Base-by-base conservation (phyloP, 495 filamentous ascomycete species). In the Xylaria bambusicola region DNA sequence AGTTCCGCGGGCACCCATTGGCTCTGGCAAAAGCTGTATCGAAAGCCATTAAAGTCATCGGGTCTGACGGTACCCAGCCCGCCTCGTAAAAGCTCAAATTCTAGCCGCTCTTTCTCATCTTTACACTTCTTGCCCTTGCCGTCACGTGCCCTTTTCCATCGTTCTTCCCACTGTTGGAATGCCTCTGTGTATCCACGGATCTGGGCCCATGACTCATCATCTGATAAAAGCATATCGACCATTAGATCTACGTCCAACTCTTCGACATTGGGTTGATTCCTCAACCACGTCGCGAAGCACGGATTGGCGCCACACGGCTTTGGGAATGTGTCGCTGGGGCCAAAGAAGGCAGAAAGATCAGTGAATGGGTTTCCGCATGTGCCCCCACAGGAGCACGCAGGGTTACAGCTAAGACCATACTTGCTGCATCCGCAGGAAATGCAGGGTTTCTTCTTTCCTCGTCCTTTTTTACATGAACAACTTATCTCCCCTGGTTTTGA, bases 201-300 rank as follows among this genome's bases (percentile, higher is more conserved):
- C 21, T 40, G 54, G 8, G 61, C 60, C 66, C 66, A 71, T 45
- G 68, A 68, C 10, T 62, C 62, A 20, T 71, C 68, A 45, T 71
- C 68, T 21, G 65, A 65, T 3, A 71, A 52, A 10, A 71, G 38
- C 50, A 71, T 71, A 29, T 71, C 68, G 58, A 71, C 63, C 65
- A 71, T 68, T 4, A 71, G 41, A 5, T 71, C 68, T 12, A 58
- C 54, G n/a, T 71, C 68, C 9, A 71, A 41, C 26, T 71, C 68
- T 33, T 66, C 68, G 13, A 71, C 54, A 40, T 64, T 66, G 26
- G 68, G 68, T 15, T 71, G 68, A 21, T 68, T 66, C 23, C 63
- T 66, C 21, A 71, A 52, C 68, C 68, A 71, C 12, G 63, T 71
- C 13, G 68, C 68, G 17, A 68, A 71, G 44, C 68, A 71, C 3